Base-by-base conservation (phyloP, 805 yeast genomes). In the Yarrowia osloensis region DNA sequence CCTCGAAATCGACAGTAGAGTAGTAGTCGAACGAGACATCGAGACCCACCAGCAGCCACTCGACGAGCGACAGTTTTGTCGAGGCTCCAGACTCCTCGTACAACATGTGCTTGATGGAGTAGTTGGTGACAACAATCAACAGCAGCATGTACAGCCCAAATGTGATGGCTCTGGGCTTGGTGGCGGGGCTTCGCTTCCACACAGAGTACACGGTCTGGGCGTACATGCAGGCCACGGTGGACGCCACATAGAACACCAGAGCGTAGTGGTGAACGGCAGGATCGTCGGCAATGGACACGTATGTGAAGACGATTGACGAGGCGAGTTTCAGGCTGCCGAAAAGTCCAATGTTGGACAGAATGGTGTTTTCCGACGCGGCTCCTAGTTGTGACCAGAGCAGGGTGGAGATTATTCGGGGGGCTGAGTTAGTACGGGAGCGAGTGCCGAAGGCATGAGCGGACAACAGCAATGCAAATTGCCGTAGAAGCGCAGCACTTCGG, bases 31-130 rank as follows among this genome's bases (percentile, higher is more conserved):
- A 91, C 2, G 82, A 84, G 19, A 91, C 79, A 72, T 91, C 97
- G 55, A 90, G 79, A 31, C 89, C 72, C 66, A 90, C 88, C 73
- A 90, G 79, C 0, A 86, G 76, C 97, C 97, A 91, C 77, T 90
- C 97, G 71, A 88, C 86, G 72, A 88, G 87, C 0, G 96, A 94
- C 73, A 90, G 90, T 52, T 86, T 81, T 0, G 96, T 89, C 73
- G 90, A 90, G 0, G 96, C 93, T 15, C 96, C 96, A 0, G 93
- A 81, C 50, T 84, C 79, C 61, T 81, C 84, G 70, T 88, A 87
- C 26, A 91, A 89, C 73, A 88, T 88, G 75, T 90, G 96, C 73
- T 89, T 91, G 49, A 89, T 85, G 73, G 86, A 90, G 81, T 88
- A 85, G 74, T 90, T 61, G 26, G 54, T 61, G n/a, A 46, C 44